Evolutionary conservation across 164 flowering plant species (phyloP).

Genomic region (Euptelea pleiosperma): DNA sequence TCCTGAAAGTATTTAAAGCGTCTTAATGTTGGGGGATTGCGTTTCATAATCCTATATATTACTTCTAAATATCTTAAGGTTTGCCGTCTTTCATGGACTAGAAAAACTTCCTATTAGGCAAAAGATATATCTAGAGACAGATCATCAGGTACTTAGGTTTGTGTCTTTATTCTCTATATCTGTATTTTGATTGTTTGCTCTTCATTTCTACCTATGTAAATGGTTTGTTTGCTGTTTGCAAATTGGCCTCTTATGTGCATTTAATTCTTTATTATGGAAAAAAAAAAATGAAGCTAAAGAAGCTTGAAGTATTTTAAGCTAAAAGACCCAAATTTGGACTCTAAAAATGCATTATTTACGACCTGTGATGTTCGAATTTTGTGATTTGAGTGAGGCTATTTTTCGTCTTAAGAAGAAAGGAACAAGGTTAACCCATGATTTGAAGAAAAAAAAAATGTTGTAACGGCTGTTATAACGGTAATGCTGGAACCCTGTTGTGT

Average conservation of each 20-base stretch:
- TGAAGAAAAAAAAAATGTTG: too few relatives aligned
- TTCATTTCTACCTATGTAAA: constrained; percentile 32
- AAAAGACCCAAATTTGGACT: too few relatives aligned
- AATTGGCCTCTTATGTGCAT: constrained; percentile 15
- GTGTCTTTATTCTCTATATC: constrained; percentile 9
- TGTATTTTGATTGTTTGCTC: constrained; percentile 34
- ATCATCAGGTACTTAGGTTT: constrained; percentile 17
- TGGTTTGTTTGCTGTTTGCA: constrained; percentile 34
- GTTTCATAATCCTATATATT: constrained; percentile 10
- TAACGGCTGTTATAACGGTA: too few relatives aligned
- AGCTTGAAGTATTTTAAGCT: too few relatives aligned
- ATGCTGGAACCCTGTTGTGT: too few relatives aligned
- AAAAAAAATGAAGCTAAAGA: too few relatives aligned
- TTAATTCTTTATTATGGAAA: too few relatives aligned
- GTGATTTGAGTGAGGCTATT: too few relatives aligned
- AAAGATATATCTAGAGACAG: constrained; percentile 14
- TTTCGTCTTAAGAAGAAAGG: too few relatives aligned
- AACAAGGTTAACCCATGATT: too few relatives aligned
- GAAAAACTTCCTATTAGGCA: constrained; percentile 14
- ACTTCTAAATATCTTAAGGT: constrained; percentile 11
- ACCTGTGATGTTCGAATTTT: too few relatives aligned
- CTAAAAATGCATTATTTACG: too few relatives aligned
- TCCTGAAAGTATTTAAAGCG: not conserved
- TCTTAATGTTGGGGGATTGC: constrained; percentile 3
- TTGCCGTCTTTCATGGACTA: constrained; percentile 24